phyloP scores from a whole-genome alignment of 2,329 filamentous ascomycete species.

The Alternaria atra region DNA sequence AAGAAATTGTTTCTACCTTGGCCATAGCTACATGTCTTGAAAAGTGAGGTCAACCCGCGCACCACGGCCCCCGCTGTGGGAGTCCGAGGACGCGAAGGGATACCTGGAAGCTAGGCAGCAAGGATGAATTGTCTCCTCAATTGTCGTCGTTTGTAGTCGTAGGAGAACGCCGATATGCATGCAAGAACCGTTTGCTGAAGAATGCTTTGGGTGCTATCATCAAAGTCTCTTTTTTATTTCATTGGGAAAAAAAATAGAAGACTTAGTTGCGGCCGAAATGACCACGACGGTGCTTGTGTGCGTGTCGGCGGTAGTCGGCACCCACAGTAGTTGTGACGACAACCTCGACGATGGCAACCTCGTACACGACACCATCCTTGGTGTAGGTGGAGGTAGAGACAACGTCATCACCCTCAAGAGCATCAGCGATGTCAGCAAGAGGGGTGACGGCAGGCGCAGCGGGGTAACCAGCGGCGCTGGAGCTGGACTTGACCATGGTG shows the following conservation, averaged over 20 bases:
- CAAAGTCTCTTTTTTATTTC: conserved; percentile 6
- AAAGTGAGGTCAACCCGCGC: background rate
- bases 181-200: conserved; percentile 3
- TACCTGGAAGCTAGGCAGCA: conserved; percentile 1
- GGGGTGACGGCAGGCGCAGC: conserved; percentile 27
- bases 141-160: conserved; percentile 3
- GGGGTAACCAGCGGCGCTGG: conserved; percentile 12
- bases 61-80: background rate
- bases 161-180: background rate
- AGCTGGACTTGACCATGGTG: conserved; percentile 8
- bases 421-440: conserved; percentile 23
- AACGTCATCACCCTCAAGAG: conserved; percentile 25
- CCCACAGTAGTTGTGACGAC: conserved; percentile 54
- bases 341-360: conserved; percentile 56
- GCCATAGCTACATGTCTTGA: background rate
- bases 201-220: background rate
- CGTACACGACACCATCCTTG: conserved; percentile 54
- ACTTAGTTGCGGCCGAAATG: conserved; percentile 16
- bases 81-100: background rate
- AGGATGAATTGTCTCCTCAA: background rate
- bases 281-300: conserved; percentile 36
- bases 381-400: conserved; percentile 55
- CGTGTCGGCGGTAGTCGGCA: conserved; percentile 29
- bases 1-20: background rate
- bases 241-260: background rate